Evolutionary conservation across 306 rosid genomes (phyloP).

Genomic region (Dryas drummondii): DNA sequence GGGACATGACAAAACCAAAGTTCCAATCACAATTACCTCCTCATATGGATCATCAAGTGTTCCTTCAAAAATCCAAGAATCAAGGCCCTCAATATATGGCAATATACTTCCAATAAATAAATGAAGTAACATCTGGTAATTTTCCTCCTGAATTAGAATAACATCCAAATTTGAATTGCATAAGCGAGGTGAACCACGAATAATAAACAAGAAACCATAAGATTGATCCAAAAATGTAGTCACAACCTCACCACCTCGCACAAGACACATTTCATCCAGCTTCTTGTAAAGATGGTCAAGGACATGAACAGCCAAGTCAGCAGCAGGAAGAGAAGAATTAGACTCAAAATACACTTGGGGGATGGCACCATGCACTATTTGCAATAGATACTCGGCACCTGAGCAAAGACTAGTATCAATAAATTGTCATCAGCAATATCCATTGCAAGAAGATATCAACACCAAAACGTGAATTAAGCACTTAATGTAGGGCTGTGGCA

Average conservation of each 20-base stretch:
- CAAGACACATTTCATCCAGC: slow-evolving; percentile 85
- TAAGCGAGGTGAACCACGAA: slow-evolving; percentile 26
- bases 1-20: slow-evolving; percentile 14
- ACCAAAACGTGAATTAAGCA: neutral
- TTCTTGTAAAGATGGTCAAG: slow-evolving; percentile 79
- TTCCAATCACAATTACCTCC: slow-evolving; percentile 60
- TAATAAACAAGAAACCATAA: slow-evolving; percentile 21
- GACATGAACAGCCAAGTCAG: slow-evolving; percentile 71
- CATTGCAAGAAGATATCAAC: slow-evolving; percentile 4
- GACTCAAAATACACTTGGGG: slow-evolving; percentile 64
- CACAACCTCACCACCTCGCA: slow-evolving; percentile 95
- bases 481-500: neutral
- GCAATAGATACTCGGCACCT: slow-evolving; percentile 80
- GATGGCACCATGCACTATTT: slow-evolving; percentile 62
- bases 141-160: slow-evolving; percentile 67
- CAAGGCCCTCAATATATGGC: slow-evolving; percentile 90
- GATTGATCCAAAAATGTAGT: slow-evolving; percentile 25
- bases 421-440: slow-evolving; percentile 46
- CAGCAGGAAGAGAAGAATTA: slow-evolving; percentile 61
- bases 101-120: slow-evolving; percentile 82
- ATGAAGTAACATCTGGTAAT: slow-evolving; percentile 78
- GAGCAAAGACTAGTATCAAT: slow-evolving; percentile 76
- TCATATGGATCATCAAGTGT: slow-evolving; percentile 87
- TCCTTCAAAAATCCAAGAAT: slow-evolving; percentile 99
- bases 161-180: slow-evolving; percentile 29